A percentile compares a stretch with the other conserved stretches of the same genome.
Evolutionary conservation across 108 stramenopile species (phyloP).

Genomic region (Parmales sp.): DNA sequence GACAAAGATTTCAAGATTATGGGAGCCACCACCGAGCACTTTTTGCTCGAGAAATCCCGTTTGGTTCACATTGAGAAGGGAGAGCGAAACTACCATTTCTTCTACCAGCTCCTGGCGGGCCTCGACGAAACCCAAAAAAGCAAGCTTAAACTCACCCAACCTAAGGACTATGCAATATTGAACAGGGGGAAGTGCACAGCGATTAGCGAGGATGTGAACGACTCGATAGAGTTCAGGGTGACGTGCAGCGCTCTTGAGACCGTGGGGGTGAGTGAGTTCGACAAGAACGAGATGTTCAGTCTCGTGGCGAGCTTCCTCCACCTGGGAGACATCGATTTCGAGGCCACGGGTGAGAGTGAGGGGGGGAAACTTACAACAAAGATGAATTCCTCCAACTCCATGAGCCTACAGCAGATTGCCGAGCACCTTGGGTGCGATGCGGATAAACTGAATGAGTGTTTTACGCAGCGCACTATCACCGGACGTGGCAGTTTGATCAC

Average conservation of each 20-base stretch:
- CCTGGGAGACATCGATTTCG: conserved; percentile 76
- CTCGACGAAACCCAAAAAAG: neutral
- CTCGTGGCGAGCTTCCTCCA: conserved; percentile 72
- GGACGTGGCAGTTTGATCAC: neutral
- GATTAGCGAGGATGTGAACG: conserved; percentile 21
- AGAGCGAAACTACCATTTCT: conserved; percentile 35
- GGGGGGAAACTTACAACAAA: neutral
- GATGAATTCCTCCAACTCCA: neutral
- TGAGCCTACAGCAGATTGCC: neutral
- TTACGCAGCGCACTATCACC: neutral
- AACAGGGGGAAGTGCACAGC: neutral
- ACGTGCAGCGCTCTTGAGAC: conserved; percentile 24
- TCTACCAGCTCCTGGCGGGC: conserved; percentile 29
- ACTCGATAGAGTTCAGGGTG: conserved; percentile 26
- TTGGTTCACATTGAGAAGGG: conserved; percentile 12
- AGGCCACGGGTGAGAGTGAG: neutral
- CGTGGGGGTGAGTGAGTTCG: conserved; percentile 19
- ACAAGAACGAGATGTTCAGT: conserved; percentile 33
- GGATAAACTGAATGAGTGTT: neutral
- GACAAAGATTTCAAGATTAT: neutral
- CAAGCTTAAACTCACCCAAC: conserved; percentile 1
- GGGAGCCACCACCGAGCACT: neutral
- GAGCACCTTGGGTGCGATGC: neutral
- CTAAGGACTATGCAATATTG: conserved; percentile 18
- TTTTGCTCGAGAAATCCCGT: conserved; percentile 14